Evolutionary conservation across 306 rosid species (phyloP).

Genomic region (Trichosanthes truncata): DNA sequence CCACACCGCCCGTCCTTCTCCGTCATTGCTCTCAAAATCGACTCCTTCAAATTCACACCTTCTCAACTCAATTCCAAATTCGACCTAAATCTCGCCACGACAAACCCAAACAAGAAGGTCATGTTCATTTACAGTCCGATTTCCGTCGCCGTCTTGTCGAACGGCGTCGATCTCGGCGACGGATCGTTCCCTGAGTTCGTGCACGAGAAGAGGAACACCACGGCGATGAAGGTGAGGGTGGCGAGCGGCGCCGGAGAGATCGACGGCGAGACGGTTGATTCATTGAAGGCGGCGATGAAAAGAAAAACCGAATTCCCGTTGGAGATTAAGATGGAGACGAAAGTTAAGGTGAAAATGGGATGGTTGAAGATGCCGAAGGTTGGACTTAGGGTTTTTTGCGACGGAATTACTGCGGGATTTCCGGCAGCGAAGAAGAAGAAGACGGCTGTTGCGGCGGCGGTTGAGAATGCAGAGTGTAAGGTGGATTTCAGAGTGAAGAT

Average conservation of each 20-base stretch:
- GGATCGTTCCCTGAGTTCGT: constrained; percentile 36
- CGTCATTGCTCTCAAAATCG: constrained; percentile 22
- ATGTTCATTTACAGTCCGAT: constrained; percentile 22
- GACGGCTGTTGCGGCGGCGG: constrained; percentile 47
- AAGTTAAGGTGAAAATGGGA: constrained; percentile 56
- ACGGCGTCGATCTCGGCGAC: constrained; percentile 25
- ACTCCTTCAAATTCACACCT: constrained; percentile 22
- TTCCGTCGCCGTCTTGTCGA: constrained; percentile 17
- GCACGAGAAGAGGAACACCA: constrained; percentile 60
- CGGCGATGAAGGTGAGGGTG: constrained; percentile 34
- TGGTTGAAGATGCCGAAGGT: constrained; percentile 47
- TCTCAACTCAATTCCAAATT: constrained; percentile 27
- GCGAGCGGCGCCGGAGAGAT: constrained; percentile 11
- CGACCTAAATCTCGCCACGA: constrained; percentile 28
- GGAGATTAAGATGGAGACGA: constrained; percentile 51
- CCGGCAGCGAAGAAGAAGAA: constrained; percentile 46
- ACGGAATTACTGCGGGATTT: constrained; percentile 38
- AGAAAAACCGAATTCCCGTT: constrained; percentile 46
- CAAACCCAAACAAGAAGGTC: constrained; percentile 45
- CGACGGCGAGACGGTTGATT: constrained; percentile 13
- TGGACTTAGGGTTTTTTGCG: constrained; percentile 52
- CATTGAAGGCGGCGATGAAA: constrained; percentile 39
- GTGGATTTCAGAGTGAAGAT: constrained; percentile 66
- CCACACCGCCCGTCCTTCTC: constrained; percentile 39
- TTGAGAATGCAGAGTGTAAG: constrained; percentile 47